Percentiles rank a stretch among this genome's conserved stretches.
These are phyloP conservation scores for Lipomyces starkeyi DNA, from an alignment of 805 yeast genomes.

Conservation along the genomic window DNA sequence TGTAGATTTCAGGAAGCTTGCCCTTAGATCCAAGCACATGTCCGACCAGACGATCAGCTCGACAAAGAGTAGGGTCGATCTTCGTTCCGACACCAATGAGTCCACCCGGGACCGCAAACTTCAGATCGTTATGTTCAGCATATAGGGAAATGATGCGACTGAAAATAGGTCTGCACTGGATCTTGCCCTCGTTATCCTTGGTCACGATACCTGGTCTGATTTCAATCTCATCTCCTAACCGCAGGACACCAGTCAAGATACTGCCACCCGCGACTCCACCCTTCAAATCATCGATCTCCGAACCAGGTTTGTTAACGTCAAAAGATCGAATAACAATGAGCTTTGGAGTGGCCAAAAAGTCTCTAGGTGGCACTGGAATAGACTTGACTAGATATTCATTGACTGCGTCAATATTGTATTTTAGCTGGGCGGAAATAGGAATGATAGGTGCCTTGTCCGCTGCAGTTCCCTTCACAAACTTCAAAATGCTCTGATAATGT, in stretches of 20 bases:
- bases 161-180: conserved; percentile 94
- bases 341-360: conserved; percentile 90
- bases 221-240: conserved; percentile 97
- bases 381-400: conserved; percentile 94
- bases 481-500: conserved; percentile 89
- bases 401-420: conserved; percentile 98
- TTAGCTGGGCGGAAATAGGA: conserved; percentile 98
- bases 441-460: conserved; percentile 99
- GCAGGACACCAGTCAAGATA: conserved; percentile 94
- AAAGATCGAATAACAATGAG: conserved; percentile 97
- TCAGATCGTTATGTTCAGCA: conserved; percentile 97
- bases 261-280: conserved; percentile 99
- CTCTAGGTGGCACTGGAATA: conserved; percentile 96
- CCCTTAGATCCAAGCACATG: conserved; percentile 99
- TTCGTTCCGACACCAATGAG: conserved; percentile 99
- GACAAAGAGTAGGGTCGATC: conserved; percentile 97
- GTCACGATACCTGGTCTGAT: conserved; percentile 99
- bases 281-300: conserved; percentile 93
- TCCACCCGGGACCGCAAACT: conserved; percentile 99
- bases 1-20: conserved; percentile 91
- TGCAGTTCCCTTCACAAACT: conserved; percentile 94
- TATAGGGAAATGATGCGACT: conserved; percentile 91
- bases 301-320: conserved; percentile 98
- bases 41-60: conserved; percentile 99
- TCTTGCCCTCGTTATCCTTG: conserved; percentile 83